These are phyloP conservation scores for Skeletonema costatum DNA, from an alignment of 108 stramenopile species.

Conservation along the genomic window DNA sequence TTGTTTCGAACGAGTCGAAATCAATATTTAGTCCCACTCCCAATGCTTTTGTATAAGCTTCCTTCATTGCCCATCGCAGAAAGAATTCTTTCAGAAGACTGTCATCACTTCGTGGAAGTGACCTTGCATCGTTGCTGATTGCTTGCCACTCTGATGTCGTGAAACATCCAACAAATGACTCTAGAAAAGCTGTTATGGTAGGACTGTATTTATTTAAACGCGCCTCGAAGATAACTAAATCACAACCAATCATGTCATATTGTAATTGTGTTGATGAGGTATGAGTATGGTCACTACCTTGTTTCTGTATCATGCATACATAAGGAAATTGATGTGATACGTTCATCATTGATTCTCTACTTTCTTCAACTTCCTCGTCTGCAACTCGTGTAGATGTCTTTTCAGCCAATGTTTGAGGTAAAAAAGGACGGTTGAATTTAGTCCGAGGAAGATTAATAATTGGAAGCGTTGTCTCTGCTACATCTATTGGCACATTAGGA, in stretches of 20 bases:
- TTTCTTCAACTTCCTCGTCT: constrained; percentile 18
- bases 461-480: constrained; percentile 1
- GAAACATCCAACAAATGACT: constrained; percentile 56
- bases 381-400: neutral
- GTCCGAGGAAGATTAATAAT: constrained; percentile 73
- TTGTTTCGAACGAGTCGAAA: constrained; percentile 66
- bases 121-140: constrained; percentile 8
- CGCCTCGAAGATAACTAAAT: constrained; percentile 69
- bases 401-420: constrained; percentile 36
- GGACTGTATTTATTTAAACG: constrained; percentile 45
- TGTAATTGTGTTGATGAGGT: neutral
- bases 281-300: neutral
- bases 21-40: constrained; percentile 70
- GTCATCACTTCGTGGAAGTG: constrained; percentile 24
- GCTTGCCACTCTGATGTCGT: constrained; percentile 64
- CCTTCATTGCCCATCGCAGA: constrained; percentile 84
- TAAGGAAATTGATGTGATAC: constrained; percentile 85
- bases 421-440: constrained; percentile 65
- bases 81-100: constrained; percentile 63
- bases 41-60: constrained; percentile 85
- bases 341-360: constrained; percentile 45
- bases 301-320: constrained; percentile 57
- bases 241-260: constrained; percentile 53
- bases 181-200: constrained; percentile 58
- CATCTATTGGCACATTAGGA: neutral